Base-by-base conservation (phyloP, 2,329 filamentous ascomycete species). In the Monilinia vaccinii-corymbosi region DNA sequence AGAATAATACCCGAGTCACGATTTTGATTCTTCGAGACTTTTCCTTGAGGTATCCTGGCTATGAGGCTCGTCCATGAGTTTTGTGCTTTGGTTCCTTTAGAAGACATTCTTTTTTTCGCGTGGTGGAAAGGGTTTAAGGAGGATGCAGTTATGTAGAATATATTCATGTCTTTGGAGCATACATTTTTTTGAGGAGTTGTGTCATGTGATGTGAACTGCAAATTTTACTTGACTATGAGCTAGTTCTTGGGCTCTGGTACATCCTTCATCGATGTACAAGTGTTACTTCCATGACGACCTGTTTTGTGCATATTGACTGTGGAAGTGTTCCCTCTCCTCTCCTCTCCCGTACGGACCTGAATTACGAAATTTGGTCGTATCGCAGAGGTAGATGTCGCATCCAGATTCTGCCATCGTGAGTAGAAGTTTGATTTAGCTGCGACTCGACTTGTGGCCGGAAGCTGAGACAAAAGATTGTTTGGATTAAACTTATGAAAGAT, bases 1-100 rank as follows among this genome's bases (percentile, higher is more conserved):
- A 81, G 73, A 81, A 72, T 71, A 73, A 78, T 63, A 73, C 61
- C 67, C 58, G 69, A 14, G 68, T 70, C 65, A 62, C 64, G 67
- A 71, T 70, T 68, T 68, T 71, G 68, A 70, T 71, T 71, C 69
- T 71, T 71, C 69, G 68, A 70, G 66, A 69, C 70, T 55, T 66
- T 68, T 70, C 70, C 71, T 64, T 66, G 38, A 60, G 52, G 62
- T 66, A 65, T 34, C 65, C 66, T 67, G 53, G 31, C 65, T 63
- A 61, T 65, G 60, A 61, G 58, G 60, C 67, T 68, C 23, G 25
- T 64, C 5, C 13, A 63, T 65, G 71, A 68, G 69, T 65, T 64
- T 66, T 65, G 68, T 66, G 60, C 63, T 67, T 67, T 66, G 64
- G 69, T 70, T 53, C 62, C 65, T 63, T 67, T 71, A 73, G 76